Percentiles rank a stretch among this genome's conserved stretches.
Evolutionary conservation across 306 rosid species (phyloP).

Genomic region (Ammopiptanthus mongolicus): DNA sequence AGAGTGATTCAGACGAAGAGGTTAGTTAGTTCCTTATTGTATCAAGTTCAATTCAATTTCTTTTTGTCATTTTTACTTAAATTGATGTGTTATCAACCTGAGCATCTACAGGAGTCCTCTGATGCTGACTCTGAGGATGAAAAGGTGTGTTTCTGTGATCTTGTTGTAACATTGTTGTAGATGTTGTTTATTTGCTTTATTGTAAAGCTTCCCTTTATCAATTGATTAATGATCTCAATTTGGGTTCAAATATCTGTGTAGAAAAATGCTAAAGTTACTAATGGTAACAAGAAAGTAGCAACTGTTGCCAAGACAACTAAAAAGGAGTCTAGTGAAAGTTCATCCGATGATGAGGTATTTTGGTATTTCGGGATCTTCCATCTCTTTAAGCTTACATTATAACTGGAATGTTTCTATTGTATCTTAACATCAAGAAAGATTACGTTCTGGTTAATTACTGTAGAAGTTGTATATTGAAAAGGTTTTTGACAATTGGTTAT

Average conservation of each 20-base stretch:
- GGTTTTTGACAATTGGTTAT: not conserved
- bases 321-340: constrained; percentile 27
- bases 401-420: not conserved
- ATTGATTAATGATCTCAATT: not conserved
- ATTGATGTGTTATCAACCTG: not conserved
- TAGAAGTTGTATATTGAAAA: not conserved
- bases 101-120: not conserved
- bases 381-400: no score
- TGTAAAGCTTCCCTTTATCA: not conserved
- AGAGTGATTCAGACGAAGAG: constrained; percentile 15
- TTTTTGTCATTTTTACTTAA: not conserved
- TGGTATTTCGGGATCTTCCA: not conserved
- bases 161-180: not conserved
- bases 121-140: constrained; percentile 4
- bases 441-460: not conserved
- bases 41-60: not conserved
- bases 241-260: not conserved
- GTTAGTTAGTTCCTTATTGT: not conserved
- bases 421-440: no score
- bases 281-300: constrained; percentile 19
- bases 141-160: not conserved
- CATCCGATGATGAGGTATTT: constrained; percentile 35
- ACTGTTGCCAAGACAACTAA: constrained; percentile 22
- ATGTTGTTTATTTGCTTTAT: no score
- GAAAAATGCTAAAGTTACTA: constrained; percentile 18